phyloP scores from a whole-genome alignment of 768 basidiomycete genomes.

The Serendipita vermifera region DNA sequence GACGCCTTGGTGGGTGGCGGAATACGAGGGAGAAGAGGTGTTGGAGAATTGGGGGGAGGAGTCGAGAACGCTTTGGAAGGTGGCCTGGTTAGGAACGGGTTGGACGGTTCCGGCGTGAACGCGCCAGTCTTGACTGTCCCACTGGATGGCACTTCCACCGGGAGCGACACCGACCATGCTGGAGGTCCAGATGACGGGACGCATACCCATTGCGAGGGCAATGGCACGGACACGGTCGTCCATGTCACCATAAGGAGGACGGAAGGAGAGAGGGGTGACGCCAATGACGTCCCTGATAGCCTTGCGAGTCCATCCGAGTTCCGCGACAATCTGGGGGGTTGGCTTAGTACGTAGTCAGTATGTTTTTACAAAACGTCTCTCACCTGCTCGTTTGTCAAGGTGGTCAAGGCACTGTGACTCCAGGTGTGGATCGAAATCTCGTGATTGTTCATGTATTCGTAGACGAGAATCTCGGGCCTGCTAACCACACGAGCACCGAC shows the following conservation, averaged over 20 bases:
- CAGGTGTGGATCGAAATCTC: constrained; percentile 33
- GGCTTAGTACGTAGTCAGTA: neutral
- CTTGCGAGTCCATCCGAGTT: constrained; percentile 34
- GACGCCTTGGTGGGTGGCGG: constrained; percentile 29
- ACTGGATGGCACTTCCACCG: constrained; percentile 14
- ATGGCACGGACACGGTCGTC: constrained; percentile 21
- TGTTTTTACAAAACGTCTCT: neutral
- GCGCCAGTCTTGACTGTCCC: constrained; percentile 19
- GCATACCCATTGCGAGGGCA: constrained; percentile 32
- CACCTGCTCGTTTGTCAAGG: constrained; percentile 27
- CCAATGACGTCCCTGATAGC: constrained; percentile 31
- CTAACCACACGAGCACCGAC: constrained; percentile 31
- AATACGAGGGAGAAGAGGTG: constrained; percentile 21
- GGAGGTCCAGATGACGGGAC: constrained; percentile 34
- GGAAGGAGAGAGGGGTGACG: constrained; percentile 25
- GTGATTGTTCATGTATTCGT: constrained; percentile 34
- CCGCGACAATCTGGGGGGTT: constrained; percentile 27
- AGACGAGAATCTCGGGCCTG: constrained; percentile 31
- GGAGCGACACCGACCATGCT: constrained; percentile 14
- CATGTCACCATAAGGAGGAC: constrained; percentile 27
- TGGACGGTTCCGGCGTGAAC: neutral
- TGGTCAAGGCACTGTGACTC: constrained; percentile 29
- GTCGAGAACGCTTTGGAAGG: neutral
- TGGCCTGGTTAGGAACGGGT: constrained; percentile 5
- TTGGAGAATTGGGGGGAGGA: constrained; percentile 22